phyloP scores from a whole-genome alignment of 805 yeast genomes.

The Saccharomycopsis sp. region DNA sequence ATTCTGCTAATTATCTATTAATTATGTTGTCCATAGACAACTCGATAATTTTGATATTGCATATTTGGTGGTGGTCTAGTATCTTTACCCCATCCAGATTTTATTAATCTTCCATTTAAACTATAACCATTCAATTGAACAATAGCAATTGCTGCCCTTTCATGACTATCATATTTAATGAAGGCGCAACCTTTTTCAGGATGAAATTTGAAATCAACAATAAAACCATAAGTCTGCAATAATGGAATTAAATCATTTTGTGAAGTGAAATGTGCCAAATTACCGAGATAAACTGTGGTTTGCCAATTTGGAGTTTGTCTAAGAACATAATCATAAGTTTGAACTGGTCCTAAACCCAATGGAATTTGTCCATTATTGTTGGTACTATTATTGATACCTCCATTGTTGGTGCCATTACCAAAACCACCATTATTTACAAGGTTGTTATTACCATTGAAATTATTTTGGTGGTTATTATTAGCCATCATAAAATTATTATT shows the following conservation, averaged over 20 bases:
- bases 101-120: conserved; percentile 69
- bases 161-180: conserved; percentile 81
- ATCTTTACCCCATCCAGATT: conserved; percentile 85
- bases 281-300: conserved; percentile 82
- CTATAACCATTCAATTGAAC: conserved; percentile 59
- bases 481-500: conserved; percentile 22
- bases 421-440: too few relatives aligned
- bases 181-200: conserved; percentile 85
- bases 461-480: conserved; percentile 16
- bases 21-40: conserved; percentile 19
- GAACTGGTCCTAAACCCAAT: conserved; percentile 33
- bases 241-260: conserved; percentile 69
- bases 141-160: conserved; percentile 82
- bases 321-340: conserved; percentile 60
- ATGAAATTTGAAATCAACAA: conserved; percentile 72
- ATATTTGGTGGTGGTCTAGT: conserved; percentile 30
- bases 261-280: conserved; percentile 68
- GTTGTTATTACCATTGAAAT: conserved; percentile 6
- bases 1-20: too few relatives aligned
- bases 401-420: conserved; percentile 25
- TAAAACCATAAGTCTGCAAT: conserved; percentile 72
- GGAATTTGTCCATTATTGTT: conserved; percentile 12
- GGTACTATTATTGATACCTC: conserved; percentile 22
- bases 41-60: conserved; percentile 24
- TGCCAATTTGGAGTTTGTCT: conserved; percentile 79